Percentiles rank a stretch among this genome's conserved stretches.
phyloP scores from a whole-genome alignment of 2,329 filamentous ascomycete genomes.

The Cladosporium sp. region DNA sequence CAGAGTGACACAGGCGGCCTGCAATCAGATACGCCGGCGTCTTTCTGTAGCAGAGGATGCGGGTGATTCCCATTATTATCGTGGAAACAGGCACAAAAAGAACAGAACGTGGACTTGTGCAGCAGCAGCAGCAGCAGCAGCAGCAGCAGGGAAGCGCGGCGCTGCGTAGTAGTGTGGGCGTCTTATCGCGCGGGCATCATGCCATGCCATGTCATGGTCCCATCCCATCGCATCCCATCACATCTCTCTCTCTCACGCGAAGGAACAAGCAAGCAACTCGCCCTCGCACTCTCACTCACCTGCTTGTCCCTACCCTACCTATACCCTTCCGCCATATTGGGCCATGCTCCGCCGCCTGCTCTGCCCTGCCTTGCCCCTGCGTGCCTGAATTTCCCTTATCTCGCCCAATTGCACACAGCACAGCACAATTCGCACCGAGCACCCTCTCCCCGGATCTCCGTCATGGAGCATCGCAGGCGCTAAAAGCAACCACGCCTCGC shows the following conservation, averaged over 20 bases:
- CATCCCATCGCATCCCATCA: not conserved
- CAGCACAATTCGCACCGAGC: not conserved
- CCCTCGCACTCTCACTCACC: not conserved
- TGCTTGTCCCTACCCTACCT: constrained; percentile 6
- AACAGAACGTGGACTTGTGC: not conserved
- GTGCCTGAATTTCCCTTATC: constrained; percentile 18
- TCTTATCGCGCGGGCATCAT: not conserved
- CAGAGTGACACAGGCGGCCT: not conserved
- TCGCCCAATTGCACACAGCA: constrained; percentile 10
- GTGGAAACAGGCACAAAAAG: not conserved
- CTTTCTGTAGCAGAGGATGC: not conserved
- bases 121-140: too few species aligned
- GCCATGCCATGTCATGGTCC: not conserved
- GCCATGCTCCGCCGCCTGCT: not conserved
- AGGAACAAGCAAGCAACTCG: not conserved
- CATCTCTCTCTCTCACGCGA: not conserved
- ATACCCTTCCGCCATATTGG: constrained; percentile 10
- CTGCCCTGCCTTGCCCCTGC: constrained; percentile 15
- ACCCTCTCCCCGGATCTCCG: constrained; percentile 9
- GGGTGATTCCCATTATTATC: too few species aligned
- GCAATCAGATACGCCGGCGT: not conserved
- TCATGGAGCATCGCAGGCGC: constrained; percentile 9
- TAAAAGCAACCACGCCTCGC: constrained; percentile 15
- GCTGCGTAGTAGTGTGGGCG: not conserved
- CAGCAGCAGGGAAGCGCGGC: not conserved